Evolutionary conservation across 1,284 basidiomycete species (phyloP).

Genomic region (Sutorius eximius): DNA sequence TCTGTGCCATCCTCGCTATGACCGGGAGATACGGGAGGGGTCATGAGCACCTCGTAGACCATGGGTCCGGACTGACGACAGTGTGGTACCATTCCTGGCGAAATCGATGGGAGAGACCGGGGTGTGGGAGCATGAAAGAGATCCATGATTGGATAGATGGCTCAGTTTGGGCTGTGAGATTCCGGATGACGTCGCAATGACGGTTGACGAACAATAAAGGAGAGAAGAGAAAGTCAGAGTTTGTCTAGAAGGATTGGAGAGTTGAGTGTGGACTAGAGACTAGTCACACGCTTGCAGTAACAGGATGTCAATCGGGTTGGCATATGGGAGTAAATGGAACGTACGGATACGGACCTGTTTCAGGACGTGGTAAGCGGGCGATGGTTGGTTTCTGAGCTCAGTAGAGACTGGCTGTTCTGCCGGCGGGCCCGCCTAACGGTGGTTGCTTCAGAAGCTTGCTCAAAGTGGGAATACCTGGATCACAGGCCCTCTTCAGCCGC

Average conservation of each 20-base stretch:
- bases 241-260: constrained; percentile 2
- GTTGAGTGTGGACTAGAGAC: not conserved
- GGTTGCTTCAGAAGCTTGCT: constrained; percentile 16
- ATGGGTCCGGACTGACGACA: constrained; percentile 18
- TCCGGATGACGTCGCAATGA: not conserved
- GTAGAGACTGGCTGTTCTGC: not conserved
- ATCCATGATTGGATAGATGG: constrained; percentile 23
- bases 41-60: constrained; percentile 48
- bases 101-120: constrained; percentile 12
- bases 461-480: constrained; percentile 17
- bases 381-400: constrained; percentile 3
- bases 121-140: constrained; percentile 25
- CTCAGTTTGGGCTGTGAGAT: not conserved
- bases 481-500: constrained; percentile 7
- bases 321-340: constrained; percentile 3
- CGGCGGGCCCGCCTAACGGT: constrained; percentile 1
- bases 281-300: constrained; percentile 15
- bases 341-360: constrained; percentile 16
- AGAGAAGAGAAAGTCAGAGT: not conserved
- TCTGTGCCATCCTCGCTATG: constrained; percentile 37
- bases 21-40: constrained; percentile 60
- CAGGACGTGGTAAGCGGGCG: constrained; percentile 1
- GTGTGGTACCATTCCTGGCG: constrained; percentile 16
- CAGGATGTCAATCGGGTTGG: constrained; percentile 4
- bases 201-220: not conserved